These are phyloP conservation scores for Fusarium sp. DNA, from an alignment of 2,329 filamentous ascomycete species.

Conservation along the genomic window DNA sequence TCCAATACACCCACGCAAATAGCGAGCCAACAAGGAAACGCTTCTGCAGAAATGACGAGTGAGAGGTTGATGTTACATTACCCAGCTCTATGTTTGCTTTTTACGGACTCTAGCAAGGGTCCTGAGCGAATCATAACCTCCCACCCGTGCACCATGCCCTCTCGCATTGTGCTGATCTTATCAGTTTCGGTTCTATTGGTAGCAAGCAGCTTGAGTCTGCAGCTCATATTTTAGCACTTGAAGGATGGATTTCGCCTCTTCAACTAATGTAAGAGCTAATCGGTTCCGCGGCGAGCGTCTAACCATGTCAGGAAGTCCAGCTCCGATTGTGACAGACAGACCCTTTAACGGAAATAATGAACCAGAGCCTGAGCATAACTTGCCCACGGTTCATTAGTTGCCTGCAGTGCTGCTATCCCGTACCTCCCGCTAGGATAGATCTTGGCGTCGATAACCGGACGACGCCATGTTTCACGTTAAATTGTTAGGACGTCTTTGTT, in stretches of 20 bases:
- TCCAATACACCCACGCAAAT: neutral
- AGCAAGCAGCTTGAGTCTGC: neutral
- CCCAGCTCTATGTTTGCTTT: neutral
- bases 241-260: neutral
- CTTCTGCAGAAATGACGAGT: neutral
- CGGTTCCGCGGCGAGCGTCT: neutral
- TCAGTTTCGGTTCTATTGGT: neutral
- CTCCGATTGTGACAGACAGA: neutral
- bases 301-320: neutral
- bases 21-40: neutral
- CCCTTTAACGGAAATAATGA: neutral
- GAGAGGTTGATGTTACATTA: constrained; percentile 5
- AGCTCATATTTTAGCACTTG: neutral
- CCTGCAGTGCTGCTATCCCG: neutral
- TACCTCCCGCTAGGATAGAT: neutral
- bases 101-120: neutral
- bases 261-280: neutral
- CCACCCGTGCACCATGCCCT: neutral
- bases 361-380: too few species aligned
- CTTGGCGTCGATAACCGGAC: constrained; percentile 1
- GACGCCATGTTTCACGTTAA: constrained; percentile 8
- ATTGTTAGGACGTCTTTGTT: neutral
- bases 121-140: neutral
- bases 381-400: neutral
- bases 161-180: neutral